Evolutionary conservation across 805 yeast genomes (phyloP).

Genomic region (Yamadazyma philogaea): DNA sequence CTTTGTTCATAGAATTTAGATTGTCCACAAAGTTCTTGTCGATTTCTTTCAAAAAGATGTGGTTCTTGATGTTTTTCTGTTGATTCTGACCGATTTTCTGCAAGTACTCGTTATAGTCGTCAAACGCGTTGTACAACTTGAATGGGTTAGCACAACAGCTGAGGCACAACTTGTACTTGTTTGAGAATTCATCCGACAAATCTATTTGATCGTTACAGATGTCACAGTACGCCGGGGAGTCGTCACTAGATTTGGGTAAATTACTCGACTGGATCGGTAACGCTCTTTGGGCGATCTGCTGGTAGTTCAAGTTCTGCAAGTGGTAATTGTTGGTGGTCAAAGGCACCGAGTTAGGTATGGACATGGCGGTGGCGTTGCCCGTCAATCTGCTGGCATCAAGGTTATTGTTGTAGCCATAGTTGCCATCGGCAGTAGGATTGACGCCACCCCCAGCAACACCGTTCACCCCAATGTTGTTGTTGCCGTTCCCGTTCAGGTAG

Average conservation of each 20-base stretch:
- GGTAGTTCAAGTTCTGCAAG: conserved; percentile 13
- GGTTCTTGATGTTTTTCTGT: conserved; percentile 15
- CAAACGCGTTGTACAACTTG: conserved; percentile 22
- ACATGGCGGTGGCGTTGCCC: conserved; percentile 11
- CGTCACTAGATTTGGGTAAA: conserved; percentile 9
- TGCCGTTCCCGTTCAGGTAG: conserved; percentile 7
- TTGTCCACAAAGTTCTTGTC: conserved; percentile 20
- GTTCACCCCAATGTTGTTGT: conserved; percentile 1
- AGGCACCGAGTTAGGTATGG: conserved; percentile 13
- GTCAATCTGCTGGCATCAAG: conserved; percentile 6
- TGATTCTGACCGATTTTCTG: conserved; percentile 17
- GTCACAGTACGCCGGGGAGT: conserved; percentile 20
- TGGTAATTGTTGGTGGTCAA: conserved; percentile 4
- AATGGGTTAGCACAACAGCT: conserved; percentile 31
- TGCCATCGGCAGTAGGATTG: conserved; percentile 1
- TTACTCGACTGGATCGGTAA: conserved; percentile 16
- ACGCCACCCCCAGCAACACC: conserved; percentile 6
- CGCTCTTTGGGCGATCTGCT: conserved; percentile 17
- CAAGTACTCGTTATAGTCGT: conserved; percentile 28
- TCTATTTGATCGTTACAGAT: conserved; percentile 25
- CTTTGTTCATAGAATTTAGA: conserved; percentile 21
- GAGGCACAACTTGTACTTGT: conserved; percentile 26
- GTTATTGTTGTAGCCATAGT: conserved; percentile 4
- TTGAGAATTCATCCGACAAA: conserved; percentile 22
- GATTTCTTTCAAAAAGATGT: conserved; percentile 21